phyloP scores from a whole-genome alignment of 2,329 filamentous ascomycete species.

The Penicillium sp. region DNA sequence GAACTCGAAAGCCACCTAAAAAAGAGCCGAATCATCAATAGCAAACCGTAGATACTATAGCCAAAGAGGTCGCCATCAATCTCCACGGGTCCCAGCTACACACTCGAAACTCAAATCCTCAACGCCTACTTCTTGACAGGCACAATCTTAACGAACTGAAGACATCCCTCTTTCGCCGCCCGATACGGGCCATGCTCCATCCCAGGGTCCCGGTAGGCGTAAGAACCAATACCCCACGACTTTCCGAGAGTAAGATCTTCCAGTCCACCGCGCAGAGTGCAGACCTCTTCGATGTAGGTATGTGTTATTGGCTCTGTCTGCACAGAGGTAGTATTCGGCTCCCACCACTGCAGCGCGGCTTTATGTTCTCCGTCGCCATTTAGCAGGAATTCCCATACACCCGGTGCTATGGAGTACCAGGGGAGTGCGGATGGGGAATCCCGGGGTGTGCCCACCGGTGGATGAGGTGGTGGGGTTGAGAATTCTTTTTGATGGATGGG shows the following conservation, averaged over 20 bases:
- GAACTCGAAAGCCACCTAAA: background rate
- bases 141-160: constrained; percentile 32
- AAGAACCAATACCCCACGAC: constrained; percentile 37
- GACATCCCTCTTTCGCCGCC: constrained; percentile 34
- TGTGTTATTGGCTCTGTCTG: constrained; percentile 33
- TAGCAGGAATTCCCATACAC: constrained; percentile 38
- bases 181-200: constrained; percentile 43
- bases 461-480: constrained; percentile 18
- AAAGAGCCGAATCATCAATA: background rate
- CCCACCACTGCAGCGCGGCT: constrained; percentile 38
- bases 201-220: constrained; percentile 42
- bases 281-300: constrained; percentile 42
- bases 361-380: constrained; percentile 35
- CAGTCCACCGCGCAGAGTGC: constrained; percentile 37
- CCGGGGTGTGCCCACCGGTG: constrained; percentile 15
- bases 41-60: background rate
- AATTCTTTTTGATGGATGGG: constrained; percentile 25
- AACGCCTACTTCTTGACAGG: background rate
- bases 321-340: constrained; percentile 31
- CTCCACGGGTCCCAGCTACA: background rate
- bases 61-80: background rate
- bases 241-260: constrained; percentile 32
- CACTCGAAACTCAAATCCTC: background rate
- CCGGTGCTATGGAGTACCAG: constrained; percentile 29
- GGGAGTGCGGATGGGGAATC: constrained; percentile 14